A percentile compares a stretch with the other conserved stretches of the same genome.
These are phyloP conservation scores for Pseudocercospora fijiensis DNA, from an alignment of 2,329 filamentous ascomycete species.

Conservation along the genomic window DNA sequence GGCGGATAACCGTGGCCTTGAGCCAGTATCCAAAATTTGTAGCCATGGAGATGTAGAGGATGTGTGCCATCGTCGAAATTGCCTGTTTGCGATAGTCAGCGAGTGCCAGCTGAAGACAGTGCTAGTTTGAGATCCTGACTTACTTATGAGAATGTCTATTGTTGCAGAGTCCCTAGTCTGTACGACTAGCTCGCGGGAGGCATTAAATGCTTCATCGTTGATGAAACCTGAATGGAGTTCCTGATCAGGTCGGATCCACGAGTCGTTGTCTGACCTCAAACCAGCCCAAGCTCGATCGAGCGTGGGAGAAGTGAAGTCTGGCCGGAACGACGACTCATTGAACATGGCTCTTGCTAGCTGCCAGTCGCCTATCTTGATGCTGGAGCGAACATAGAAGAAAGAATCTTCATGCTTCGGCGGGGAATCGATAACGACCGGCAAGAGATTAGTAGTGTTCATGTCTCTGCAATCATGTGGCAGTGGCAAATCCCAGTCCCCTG, in stretches of 20 bases:
- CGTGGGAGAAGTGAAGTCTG: slow-evolving; percentile 50
- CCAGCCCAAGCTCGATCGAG: slow-evolving; percentile 54
- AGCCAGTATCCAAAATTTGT: slow-evolving; percentile 41
- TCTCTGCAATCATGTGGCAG: slow-evolving; percentile 54
- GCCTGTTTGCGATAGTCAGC: slow-evolving; percentile 39
- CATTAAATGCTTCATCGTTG: slow-evolving; percentile 28
- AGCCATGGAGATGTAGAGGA: slow-evolving; percentile 40
- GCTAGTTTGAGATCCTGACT: slow-evolving; percentile 19
- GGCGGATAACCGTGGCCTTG: slow-evolving; percentile 39
- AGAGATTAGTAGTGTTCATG: slow-evolving; percentile 49
- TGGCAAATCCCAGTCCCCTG: slow-evolving; percentile 52
- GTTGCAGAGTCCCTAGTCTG: slow-evolving; percentile 40
- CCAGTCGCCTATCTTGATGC: slow-evolving; percentile 61
- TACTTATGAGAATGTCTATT: slow-evolving; percentile 35
- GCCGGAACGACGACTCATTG: slow-evolving; percentile 57
- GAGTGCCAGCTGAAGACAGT: slow-evolving; percentile 34
- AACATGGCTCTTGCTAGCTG: slow-evolving; percentile 59
- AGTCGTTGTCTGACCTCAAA: slow-evolving; percentile 35
- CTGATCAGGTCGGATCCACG: slow-evolving; percentile 25
- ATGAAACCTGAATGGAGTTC: slow-evolving; percentile 9
- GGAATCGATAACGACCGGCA: slow-evolving; percentile 45
- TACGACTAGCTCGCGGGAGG: slow-evolving; percentile 36
- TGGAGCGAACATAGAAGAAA: slow-evolving; percentile 56
- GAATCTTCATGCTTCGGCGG: slow-evolving; percentile 53
- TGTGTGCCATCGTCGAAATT: slow-evolving; percentile 42